phyloP scores from a whole-genome alignment of 805 yeast genomes.

The Wickerhamiella allomyrinae region DNA sequence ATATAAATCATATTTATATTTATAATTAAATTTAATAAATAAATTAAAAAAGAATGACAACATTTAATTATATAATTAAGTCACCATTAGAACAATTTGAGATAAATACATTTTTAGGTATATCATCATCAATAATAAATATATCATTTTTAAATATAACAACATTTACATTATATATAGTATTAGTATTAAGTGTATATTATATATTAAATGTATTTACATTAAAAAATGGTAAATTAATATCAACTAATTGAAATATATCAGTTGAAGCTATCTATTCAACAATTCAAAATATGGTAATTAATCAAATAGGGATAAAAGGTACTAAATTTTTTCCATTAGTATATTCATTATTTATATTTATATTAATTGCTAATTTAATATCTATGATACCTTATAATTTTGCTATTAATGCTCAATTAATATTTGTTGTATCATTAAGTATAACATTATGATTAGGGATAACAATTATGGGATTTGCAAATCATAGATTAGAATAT shows the following conservation, averaged over 20 bases:
- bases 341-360: conserved; percentile 4
- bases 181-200: background rate
- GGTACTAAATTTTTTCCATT: conserved; percentile 1
- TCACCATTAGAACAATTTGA: conserved; percentile 2
- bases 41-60: background rate
- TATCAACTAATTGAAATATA: conserved; percentile 1
- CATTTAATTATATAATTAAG: background rate
- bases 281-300: conserved; percentile 1
- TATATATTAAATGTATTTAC: background rate
- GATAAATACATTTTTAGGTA: background rate
- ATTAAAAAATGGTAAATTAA: background rate
- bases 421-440: conserved; percentile 4
- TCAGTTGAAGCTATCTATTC: background rate
- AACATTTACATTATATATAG: background rate
- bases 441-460: conserved; percentile 5
- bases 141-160: conserved; percentile 1
- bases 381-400: conserved; percentile 6
- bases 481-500: conserved; percentile 4
- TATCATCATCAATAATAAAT: background rate
- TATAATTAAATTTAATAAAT: background rate
- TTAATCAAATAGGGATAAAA: background rate
- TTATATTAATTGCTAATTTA: conserved; percentile 4
- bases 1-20: background rate
- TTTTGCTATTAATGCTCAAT: conserved; percentile 5
- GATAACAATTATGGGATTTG: conserved; percentile 2